phyloP scores from a whole-genome alignment of 805 yeast genomes.

The Kregervanrija delftensis region DNA sequence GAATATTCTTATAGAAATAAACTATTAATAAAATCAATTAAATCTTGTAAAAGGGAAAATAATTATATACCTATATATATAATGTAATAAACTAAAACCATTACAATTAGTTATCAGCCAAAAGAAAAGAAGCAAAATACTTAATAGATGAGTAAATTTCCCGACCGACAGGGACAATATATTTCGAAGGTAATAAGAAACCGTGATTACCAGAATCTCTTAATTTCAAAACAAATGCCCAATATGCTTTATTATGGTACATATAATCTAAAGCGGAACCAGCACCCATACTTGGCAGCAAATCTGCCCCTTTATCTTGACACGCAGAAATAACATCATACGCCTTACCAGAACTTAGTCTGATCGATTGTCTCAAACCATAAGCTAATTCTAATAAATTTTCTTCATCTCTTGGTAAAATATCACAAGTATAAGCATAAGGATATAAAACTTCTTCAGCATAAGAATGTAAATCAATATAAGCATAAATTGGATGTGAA shows the following conservation, averaged over 20 bases:
- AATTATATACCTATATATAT: not conserved
- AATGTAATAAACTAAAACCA: not conserved
- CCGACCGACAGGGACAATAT: constrained; percentile 68
- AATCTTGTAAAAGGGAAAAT: not conserved
- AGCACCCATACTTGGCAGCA: constrained; percentile 67
- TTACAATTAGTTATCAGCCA: constrained; percentile 16
- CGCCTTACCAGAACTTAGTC: constrained; percentile 53
- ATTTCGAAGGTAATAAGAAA: constrained; percentile 64
- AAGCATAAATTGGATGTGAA: constrained; percentile 63
- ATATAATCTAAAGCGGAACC: constrained; percentile 78
- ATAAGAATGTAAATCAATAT: constrained; percentile 77
- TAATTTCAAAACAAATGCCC: constrained; percentile 80
- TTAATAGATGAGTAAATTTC: constrained; percentile 65
- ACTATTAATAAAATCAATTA: not conserved
- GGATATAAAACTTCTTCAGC: constrained; percentile 80
- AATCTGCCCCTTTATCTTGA: constrained; percentile 67
- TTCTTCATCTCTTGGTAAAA: constrained; percentile 71
- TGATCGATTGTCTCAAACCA: constrained; percentile 69
- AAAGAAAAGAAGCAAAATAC: constrained; percentile 52
- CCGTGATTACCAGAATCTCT: constrained; percentile 83
- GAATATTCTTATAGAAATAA: not conserved
- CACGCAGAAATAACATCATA: constrained; percentile 76
- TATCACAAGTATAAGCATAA: constrained; percentile 71
- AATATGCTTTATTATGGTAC: constrained; percentile 74
- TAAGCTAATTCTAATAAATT: constrained; percentile 75